A percentile compares a stretch with the other conserved stretches of the same genome.
Conservation (phyloP, 768 basidiomycete species). For the Fistulinella prunicolor region DNA sequence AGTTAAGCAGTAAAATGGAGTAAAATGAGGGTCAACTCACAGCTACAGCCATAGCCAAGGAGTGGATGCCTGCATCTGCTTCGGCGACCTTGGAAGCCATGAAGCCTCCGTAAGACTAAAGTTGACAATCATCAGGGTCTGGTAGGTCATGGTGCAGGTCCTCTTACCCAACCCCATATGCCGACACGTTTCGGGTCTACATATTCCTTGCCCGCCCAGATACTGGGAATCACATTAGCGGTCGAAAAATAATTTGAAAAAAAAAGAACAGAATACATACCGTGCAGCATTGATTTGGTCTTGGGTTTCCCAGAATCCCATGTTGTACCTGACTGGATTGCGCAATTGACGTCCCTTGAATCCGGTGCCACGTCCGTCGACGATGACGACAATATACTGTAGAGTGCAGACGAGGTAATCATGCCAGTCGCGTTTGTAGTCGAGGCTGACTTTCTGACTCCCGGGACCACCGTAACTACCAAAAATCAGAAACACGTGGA, state of each 20-base stretch:
- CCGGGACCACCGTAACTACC: constrained; percentile 85
- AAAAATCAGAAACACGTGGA: constrained; percentile 7
- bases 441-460: constrained; percentile 72
- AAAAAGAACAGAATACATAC: constrained; percentile 39
- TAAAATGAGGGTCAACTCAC: constrained; percentile 42
- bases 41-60: constrained; percentile 87
- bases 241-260: not conserved
- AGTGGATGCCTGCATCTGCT: constrained; percentile 85
- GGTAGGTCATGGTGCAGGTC: not conserved
- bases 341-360: constrained; percentile 81
- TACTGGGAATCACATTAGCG: constrained; percentile 35
- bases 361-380: constrained; percentile 94
- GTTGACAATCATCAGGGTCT: not conserved
- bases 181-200: constrained; percentile 88
- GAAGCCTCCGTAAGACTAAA: constrained; percentile 92
- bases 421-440: constrained; percentile 78
- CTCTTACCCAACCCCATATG: constrained; percentile 95
- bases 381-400: constrained; percentile 81
- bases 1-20: constrained; percentile 8
- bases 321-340: constrained; percentile 83
- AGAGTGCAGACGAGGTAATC: constrained; percentile 78
- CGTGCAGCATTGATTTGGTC: constrained; percentile 90
- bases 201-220: constrained; percentile 85
- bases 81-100: constrained; percentile 94
- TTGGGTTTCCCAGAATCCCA: constrained; percentile 84